Evolutionary conservation across 345 rosid species (phyloP), one percentile per base, ranked within the genome.

Genomic region (Corchorus capsularis): DNA sequence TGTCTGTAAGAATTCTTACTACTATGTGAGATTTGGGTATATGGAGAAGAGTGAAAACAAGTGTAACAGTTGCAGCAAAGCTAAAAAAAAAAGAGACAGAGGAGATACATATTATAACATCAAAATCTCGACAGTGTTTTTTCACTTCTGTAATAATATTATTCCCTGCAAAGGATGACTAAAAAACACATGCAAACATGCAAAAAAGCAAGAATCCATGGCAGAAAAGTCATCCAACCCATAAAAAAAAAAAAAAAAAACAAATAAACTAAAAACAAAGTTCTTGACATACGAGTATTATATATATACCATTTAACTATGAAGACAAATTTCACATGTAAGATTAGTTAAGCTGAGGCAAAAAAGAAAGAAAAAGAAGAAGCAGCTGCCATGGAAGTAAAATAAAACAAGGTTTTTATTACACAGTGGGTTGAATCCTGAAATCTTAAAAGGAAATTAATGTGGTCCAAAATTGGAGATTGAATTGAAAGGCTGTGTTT

Each of bases 121-220:
- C 59, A 57, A 74, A 77, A 27, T 79, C 66, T 81, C 64, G 68
- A 56, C 69, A 69, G 79, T 75, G 60, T 60, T 75, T 75, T 72
- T 20, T 35, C 62, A 78, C 47, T 57, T 61, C 78, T 77, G 78
- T 49, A 56, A 27, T 82, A 72, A 6, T 82, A 72, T 82, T 82
- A 72, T 82, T 82, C 81, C 69, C 81, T 75, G 77, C 75, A 66
- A 53, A 78, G 61, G 55, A 64, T 69, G 52, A 57, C 45, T 35
- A 59, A 71, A 57, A 41, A 14, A 68, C 72, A 66, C 72, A 74
- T 75, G 77, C 65, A 71, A 70, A 64, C 76, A 78, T 78, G 80
- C 82, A 76, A 52, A 71, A 61, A 53, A 41, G 19, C 9, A 45
- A 65, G 46, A 49, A 73, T 55, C 75, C 52, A 63, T 46, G 43